phyloP scores from a whole-genome alignment of 352 stramenopile species.

The Phytophthora uliginosa region DNA sequence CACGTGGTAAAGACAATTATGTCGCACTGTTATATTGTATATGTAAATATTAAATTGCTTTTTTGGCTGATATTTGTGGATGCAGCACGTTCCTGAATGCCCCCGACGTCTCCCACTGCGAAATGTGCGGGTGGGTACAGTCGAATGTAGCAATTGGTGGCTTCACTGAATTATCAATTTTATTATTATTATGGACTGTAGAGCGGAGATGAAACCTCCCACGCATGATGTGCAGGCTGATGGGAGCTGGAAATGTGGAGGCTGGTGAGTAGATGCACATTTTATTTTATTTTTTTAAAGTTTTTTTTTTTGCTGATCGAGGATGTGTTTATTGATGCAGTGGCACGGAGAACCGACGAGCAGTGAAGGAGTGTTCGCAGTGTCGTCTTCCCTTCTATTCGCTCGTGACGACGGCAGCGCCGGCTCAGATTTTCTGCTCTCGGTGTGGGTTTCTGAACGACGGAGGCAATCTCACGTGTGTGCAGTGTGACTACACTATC shows the following conservation, averaged over 20 bases:
- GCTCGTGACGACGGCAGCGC: slow-evolving; percentile 68
- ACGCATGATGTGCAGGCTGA: slow-evolving; percentile 77
- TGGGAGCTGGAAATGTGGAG: slow-evolving; percentile 78
- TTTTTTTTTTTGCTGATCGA: background rate
- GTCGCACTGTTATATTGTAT: background rate
- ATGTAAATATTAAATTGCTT: background rate
- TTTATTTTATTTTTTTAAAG: background rate
- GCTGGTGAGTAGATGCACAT: slow-evolving; percentile 52
- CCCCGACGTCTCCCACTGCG: slow-evolving; percentile 59
- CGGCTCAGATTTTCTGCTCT: slow-evolving; percentile 83
- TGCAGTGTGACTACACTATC: slow-evolving; percentile 81
- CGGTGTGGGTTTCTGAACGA: slow-evolving; percentile 83
- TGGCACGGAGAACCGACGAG: slow-evolving; percentile 65
- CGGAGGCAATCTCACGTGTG: slow-evolving; percentile 69
- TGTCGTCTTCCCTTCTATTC: slow-evolving; percentile 76
- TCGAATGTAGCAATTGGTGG: background rate
- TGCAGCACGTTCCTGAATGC: slow-evolving; percentile 79
- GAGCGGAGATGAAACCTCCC: slow-evolving; percentile 67
- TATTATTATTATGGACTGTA: slow-evolving; percentile 20
- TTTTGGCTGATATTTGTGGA: background rate
- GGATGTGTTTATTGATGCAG: slow-evolving; percentile 29
- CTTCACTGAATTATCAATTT: background rate
- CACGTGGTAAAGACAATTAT: slow-evolving; percentile 50
- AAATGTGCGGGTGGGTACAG: slow-evolving; percentile 71
- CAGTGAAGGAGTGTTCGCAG: slow-evolving; percentile 65